phyloP scores from a whole-genome alignment of 441 rosid species.

The Cnidoscolus chayamansa region DNA sequence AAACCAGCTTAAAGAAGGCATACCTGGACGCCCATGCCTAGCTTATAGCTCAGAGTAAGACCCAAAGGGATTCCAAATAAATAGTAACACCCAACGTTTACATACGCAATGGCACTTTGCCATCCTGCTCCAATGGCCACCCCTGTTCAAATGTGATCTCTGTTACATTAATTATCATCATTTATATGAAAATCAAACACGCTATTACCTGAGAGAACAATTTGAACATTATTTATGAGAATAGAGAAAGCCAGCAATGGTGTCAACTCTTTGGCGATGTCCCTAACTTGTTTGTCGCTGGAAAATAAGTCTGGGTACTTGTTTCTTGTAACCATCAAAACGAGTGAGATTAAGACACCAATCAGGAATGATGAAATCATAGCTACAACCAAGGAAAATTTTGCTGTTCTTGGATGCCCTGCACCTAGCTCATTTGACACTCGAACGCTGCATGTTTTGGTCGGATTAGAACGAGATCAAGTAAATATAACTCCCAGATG shows the following conservation, averaged over 20 bases:
- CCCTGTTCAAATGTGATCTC: slow-evolving; percentile 22
- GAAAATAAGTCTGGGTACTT: slow-evolving; percentile 50
- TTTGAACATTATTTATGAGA: slow-evolving; percentile 51
- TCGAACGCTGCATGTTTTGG: slow-evolving; percentile 49
- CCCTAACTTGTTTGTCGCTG: slow-evolving; percentile 36
- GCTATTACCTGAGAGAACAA: slow-evolving; percentile 36
- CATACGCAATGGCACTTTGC: slow-evolving; percentile 55
- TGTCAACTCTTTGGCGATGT: slow-evolving; percentile 52
- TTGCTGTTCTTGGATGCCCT: slow-evolving; percentile 63
- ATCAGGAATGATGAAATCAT: slow-evolving; percentile 47
- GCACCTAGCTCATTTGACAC: slow-evolving; percentile 82
- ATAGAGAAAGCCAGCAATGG: slow-evolving; percentile 60
- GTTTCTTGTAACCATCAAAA: slow-evolving; percentile 36
- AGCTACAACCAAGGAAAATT: slow-evolving; percentile 57
- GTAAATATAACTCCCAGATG: too few relatives aligned
- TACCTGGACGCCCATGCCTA: slow-evolving; percentile 44
- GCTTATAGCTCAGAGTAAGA: slow-evolving; percentile 41
- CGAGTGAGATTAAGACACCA: slow-evolving; percentile 36
- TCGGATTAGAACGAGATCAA: too few relatives aligned
- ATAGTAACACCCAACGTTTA: slow-evolving; percentile 56
- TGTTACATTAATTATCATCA: too few relatives aligned
- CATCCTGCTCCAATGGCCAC: slow-evolving; percentile 69
- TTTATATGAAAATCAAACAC: too few relatives aligned
- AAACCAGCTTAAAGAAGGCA: not conserved
- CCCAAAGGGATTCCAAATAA: slow-evolving; percentile 51